phyloP scores from a whole-genome alignment of 2,329 filamentous ascomycete genomes.

The Cytospora leucostoma region DNA sequence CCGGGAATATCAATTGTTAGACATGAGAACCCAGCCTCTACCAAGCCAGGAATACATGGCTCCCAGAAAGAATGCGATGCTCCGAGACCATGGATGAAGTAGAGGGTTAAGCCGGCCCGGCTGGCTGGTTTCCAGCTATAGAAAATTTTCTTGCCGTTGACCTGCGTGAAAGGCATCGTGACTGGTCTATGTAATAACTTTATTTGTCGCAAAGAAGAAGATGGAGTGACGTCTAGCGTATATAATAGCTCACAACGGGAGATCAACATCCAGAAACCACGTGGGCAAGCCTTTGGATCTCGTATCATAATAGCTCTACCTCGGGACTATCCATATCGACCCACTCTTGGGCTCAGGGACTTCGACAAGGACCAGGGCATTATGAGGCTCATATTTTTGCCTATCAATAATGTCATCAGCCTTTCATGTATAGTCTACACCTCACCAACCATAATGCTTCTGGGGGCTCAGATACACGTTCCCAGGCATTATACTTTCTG shows the following conservation, averaged over 20 bases:
- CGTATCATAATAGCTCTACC: conserved; percentile 5
- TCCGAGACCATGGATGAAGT: conserved; percentile 28
- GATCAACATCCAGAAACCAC: conserved; percentile 6
- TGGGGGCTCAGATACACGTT: too few relatives aligned
- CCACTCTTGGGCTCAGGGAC: conserved; percentile 17
- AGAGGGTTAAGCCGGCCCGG: conserved; percentile 25
- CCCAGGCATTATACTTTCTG: too few relatives aligned
- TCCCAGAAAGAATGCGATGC: conserved; percentile 25
- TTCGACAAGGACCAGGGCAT: conserved; percentile 10
- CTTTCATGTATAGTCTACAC: too few relatives aligned
- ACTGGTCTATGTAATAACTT: neutral
- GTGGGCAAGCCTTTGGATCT: conserved; percentile 3
- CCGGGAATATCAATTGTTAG: conserved; percentile 26
- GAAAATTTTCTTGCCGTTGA: conserved; percentile 27
- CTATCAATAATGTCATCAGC: too few relatives aligned
- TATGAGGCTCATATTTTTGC: neutral
- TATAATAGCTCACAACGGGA: conserved; percentile 4
- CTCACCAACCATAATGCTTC: too few relatives aligned
- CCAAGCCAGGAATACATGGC: conserved; percentile 25
- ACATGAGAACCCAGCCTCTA: conserved; percentile 28
- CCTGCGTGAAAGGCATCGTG: conserved; percentile 26
- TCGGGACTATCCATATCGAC: neutral
- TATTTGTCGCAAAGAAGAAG: too few relatives aligned
- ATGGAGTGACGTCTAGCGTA: neutral
- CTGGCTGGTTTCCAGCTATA: conserved; percentile 27